A percentile compares a stretch with the other conserved stretches of the same genome.
phyloP scores from a whole-genome alignment of 306 rosid species.

The Malus sylvestris region DNA sequence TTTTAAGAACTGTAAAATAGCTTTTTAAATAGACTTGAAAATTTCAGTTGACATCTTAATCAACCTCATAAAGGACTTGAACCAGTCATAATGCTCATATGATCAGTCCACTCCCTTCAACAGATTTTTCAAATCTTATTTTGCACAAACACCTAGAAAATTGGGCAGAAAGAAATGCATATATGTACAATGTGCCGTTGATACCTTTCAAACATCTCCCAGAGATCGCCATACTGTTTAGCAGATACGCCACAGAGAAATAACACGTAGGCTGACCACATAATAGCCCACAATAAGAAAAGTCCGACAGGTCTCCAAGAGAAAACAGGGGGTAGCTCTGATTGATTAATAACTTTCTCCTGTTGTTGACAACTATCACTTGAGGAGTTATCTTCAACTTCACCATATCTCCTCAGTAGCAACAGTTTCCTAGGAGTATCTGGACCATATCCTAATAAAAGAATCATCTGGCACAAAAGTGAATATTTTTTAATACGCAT shows the following conservation, averaged over 20 bases:
- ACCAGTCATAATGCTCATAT: not conserved
- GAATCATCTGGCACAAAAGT: slow-evolving; percentile 45
- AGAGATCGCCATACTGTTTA: slow-evolving; percentile 67
- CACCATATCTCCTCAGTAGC: slow-evolving; percentile 25
- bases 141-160: not conserved
- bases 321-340: slow-evolving; percentile 29
- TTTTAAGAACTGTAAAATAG: not conserved
- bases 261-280: slow-evolving; percentile 73
- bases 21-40: not conserved
- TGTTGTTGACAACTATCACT: slow-evolving; percentile 28
- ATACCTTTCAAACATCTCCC: slow-evolving; percentile 87
- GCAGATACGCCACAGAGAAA: slow-evolving; percentile 59
- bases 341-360: slow-evolving; percentile 33
- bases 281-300: slow-evolving; percentile 51
- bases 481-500: slow-evolving; percentile 15
- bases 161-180: not conserved
- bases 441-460: slow-evolving; percentile 76
- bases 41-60: not conserved
- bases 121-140: not conserved
- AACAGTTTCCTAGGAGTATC: slow-evolving; percentile 81
- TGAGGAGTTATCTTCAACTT: slow-evolving; percentile 33
- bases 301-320: slow-evolving; percentile 51
- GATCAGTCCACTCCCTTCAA: not conserved
- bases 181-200: not conserved
- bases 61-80: not conserved